Evolutionary conservation across 768 basidiomycete species (phyloP).

Genomic region (Grammothele lineata): DNA sequence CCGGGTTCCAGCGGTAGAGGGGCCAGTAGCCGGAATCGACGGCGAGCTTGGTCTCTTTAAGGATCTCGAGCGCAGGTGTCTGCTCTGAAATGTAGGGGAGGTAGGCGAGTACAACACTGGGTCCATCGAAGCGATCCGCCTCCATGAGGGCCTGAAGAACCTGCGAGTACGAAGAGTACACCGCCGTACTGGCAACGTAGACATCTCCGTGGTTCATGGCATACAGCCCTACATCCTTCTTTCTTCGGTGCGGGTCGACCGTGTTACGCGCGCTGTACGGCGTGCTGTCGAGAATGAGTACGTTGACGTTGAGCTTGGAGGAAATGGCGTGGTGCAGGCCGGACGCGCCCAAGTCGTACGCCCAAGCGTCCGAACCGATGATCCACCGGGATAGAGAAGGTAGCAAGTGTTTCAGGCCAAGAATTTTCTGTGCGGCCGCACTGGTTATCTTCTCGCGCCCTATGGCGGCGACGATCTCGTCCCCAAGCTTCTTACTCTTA

Average conservation of each 20-base stretch:
- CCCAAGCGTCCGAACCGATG: conserved; percentile 97
- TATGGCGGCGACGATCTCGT: conserved; percentile 50
- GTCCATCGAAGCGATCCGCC: conserved; percentile 86
- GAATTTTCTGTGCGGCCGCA: conserved; percentile 49
- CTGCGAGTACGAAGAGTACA: conserved; percentile 94
- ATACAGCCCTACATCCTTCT: conserved; percentile 96
- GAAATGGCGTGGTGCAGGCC: conserved; percentile 94
- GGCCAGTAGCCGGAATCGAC: conserved; percentile 98
- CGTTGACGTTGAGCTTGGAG: conserved; percentile 88
- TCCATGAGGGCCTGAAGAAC: conserved; percentile 89
- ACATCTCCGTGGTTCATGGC: conserved; percentile 98
- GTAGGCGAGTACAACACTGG: conserved; percentile 90
- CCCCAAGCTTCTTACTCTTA: conserved; percentile 57
- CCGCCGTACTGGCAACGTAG: conserved; percentile 92
- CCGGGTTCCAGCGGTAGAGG: conserved; percentile 95
- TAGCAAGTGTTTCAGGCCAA: conserved; percentile 59
- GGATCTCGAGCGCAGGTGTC: conserved; percentile 76
- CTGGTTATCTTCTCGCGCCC: conserved; percentile 33
- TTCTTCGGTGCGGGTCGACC: conserved; percentile 69
- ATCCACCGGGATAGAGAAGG: conserved; percentile 85
- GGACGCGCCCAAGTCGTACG: conserved; percentile 92
- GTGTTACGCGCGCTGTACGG: conserved; percentile 80
- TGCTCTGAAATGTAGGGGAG: conserved; percentile 83
- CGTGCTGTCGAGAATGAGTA: conserved; percentile 89
- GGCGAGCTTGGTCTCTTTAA: conserved; percentile 96